These are phyloP conservation scores for Xylariaceae sp. DNA, from an alignment of 2,329 filamentous ascomycete species.

Conservation along the genomic window DNA sequence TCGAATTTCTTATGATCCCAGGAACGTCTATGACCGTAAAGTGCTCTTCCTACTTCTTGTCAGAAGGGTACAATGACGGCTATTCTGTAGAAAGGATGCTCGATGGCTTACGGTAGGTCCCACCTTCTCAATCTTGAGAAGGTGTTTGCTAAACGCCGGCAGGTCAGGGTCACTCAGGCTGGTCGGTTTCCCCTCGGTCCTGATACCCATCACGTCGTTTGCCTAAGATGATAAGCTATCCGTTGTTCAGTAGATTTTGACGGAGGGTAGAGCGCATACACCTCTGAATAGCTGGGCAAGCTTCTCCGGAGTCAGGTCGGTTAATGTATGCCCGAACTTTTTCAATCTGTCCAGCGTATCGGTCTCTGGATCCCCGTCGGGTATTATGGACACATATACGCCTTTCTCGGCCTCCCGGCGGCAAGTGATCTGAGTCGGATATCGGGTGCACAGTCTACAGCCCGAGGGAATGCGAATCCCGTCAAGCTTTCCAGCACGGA, in stretches of 20 bases:
- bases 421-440: slow-evolving; percentile 43
- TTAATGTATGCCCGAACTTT: slow-evolving; percentile 26
- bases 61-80: too few species aligned
- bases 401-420: slow-evolving; percentile 33
- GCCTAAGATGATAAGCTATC: slow-evolving; percentile 28
- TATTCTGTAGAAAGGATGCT: neutral
- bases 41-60: slow-evolving; percentile 34
- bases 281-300: slow-evolving; percentile 37
- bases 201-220: slow-evolving; percentile 41
- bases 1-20: slow-evolving; percentile 43
- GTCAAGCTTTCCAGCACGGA: slow-evolving; percentile 68
- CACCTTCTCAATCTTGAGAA: slow-evolving; percentile 39
- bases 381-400: slow-evolving; percentile 40
- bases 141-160: slow-evolving; percentile 41
- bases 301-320: slow-evolving; percentile 22
- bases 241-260: neutral
- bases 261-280: slow-evolving; percentile 24
- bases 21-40: slow-evolving; percentile 51
- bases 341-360: slow-evolving; percentile 21
- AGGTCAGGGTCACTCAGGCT: slow-evolving; percentile 7
- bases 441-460: slow-evolving; percentile 42
- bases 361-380: slow-evolving; percentile 20
- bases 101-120: slow-evolving; percentile 35
- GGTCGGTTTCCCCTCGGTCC: slow-evolving; percentile 13
- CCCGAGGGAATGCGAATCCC: slow-evolving; percentile 42